phyloP scores from a whole-genome alignment of 2,329 filamentous ascomycete species.

The Aspergillus versicolor region DNA sequence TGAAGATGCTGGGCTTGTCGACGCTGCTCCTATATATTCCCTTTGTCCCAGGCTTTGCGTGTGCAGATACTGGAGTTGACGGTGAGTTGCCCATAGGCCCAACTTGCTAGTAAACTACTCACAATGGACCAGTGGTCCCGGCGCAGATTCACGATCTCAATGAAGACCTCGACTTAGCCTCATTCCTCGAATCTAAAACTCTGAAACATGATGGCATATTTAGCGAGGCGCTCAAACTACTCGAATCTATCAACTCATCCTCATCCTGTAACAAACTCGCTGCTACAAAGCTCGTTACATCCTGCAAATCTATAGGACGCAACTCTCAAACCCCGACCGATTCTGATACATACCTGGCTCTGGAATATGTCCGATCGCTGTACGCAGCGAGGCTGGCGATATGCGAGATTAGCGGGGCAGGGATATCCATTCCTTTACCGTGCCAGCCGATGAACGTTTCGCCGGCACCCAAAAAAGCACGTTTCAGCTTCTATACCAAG shows the following conservation, averaged over 20 bases:
- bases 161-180: slow-evolving; percentile 27
- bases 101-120: not conserved
- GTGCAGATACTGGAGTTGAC: not conserved
- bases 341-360: slow-evolving; percentile 26
- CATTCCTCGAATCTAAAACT: slow-evolving; percentile 24
- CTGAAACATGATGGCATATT: slow-evolving; percentile 38
- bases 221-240: slow-evolving; percentile 42
- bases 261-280: slow-evolving; percentile 56
- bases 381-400: slow-evolving; percentile 64
- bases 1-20: not conserved
- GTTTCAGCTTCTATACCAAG: slow-evolving; percentile 23
- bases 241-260: slow-evolving; percentile 46
- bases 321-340: slow-evolving; percentile 22
- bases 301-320: slow-evolving; percentile 52
- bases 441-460: slow-evolving; percentile 53
- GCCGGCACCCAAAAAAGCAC: slow-evolving; percentile 29
- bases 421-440: slow-evolving; percentile 49
- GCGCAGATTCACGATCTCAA: slow-evolving; percentile 6
- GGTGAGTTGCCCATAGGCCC: slow-evolving; percentile 2
- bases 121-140: slow-evolving; percentile 3
- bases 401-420: slow-evolving; percentile 60
- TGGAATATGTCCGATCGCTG: slow-evolving; percentile 53
- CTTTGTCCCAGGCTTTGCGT: not conserved
- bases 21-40: not conserved
- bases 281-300: slow-evolving; percentile 51